Percentiles rank a stretch among this genome's conserved stretches.
Evolutionary conservation across 345 rosid species (phyloP).

Genomic region (Melaleuca alternifolia): DNA sequence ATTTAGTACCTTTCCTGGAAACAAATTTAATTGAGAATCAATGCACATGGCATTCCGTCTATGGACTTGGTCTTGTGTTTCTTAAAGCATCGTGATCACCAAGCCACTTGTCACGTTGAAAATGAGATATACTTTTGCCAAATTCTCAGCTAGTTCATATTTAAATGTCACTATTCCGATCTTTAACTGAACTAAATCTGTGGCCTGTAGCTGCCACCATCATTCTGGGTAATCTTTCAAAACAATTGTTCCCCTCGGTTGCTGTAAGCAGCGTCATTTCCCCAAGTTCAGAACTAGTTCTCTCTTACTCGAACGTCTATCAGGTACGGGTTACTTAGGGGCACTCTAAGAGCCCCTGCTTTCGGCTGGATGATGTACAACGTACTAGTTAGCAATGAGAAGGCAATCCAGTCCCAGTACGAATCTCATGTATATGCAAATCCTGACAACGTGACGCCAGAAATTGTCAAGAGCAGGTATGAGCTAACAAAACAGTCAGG

Average conservation of each 20-base stretch:
- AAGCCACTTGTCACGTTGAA: not conserved
- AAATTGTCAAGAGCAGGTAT: constrained; percentile 48
- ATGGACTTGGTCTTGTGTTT: not conserved
- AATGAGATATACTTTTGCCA: not conserved
- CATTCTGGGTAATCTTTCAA: not conserved
- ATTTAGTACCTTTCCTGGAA: not conserved
- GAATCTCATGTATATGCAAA: constrained; percentile 84
- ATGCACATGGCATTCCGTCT: not conserved
- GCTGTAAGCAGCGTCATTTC: not conserved
- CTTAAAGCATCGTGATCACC: not conserved
- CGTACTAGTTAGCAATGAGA: constrained; percentile 89
- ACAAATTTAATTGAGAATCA: not conserved
- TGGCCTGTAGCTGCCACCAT: not conserved
- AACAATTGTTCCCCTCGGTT: not conserved
- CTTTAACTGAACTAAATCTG: not conserved
- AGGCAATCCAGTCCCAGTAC: constrained; percentile 76
- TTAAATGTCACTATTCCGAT: not conserved
- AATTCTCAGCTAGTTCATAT: not conserved
- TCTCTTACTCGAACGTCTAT: not conserved
- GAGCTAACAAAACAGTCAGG: constrained; percentile 61
- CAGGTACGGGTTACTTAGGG: constrained; percentile 76
- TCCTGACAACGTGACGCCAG: constrained; percentile 65
- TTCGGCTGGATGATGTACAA: constrained; percentile 93
- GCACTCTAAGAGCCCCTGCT: constrained; percentile 73
- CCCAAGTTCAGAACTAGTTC: not conserved